Evolutionary conservation across 306 rosid species (phyloP).

Genomic region (Cucumis sativus): Cucumber_9930_V3 NC_026658.2:26114001-26114500

Average conservation of each 20-base stretch:
- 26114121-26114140: conserved; percentile 33
- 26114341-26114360: not conserved
- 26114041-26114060: conserved; percentile 88
- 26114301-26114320: not conserved
- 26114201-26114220: conserved; percentile 53
- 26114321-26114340: not conserved
- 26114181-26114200: conserved; percentile 75
- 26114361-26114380: not conserved
- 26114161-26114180: conserved; percentile 65
- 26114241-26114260: conserved; percentile 85
- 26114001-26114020: conserved; percentile 34
- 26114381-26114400: not conserved
- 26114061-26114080: conserved; percentile 80
- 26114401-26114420: not conserved
- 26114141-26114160: conserved; percentile 60
- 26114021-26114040: conserved; percentile 87
- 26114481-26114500: not conserved
- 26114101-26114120: conserved; percentile 62
- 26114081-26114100: conserved; percentile 76
- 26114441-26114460: not conserved
- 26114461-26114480: not conserved
- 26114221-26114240: conserved; percentile 95
- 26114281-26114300: too few species aligned
- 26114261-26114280: conserved; percentile 9
- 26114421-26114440: not conserved